Conservation (phyloP, 768 basidiomycete genomes). For the Daedalea quercina region DNA sequence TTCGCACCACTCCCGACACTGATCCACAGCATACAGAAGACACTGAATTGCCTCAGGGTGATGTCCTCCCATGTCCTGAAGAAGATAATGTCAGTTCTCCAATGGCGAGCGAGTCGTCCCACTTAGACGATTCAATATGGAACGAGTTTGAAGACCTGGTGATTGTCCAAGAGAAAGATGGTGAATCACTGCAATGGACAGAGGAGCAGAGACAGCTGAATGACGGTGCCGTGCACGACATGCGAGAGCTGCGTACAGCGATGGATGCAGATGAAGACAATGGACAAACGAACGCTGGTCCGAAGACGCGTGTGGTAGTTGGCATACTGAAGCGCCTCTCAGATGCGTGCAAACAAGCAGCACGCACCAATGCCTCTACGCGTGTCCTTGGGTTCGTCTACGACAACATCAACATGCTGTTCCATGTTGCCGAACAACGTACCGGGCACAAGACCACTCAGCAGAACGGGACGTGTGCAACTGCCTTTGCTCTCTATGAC, state of each 20-base stretch:
- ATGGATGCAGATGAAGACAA: background rate
- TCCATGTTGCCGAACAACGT: conserved; percentile 25
- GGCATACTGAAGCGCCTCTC: conserved; percentile 16
- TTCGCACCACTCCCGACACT: background rate
- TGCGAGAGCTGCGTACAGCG: too few relatives aligned
- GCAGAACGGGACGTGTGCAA: conserved; percentile 33
- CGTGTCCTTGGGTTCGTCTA: conserved; percentile 21
- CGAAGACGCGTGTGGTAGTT: background rate
- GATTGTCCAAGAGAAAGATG: too few relatives aligned
- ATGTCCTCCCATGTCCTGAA: too few relatives aligned
- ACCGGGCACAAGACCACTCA: conserved; percentile 27
- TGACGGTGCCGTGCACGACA: too few relatives aligned
- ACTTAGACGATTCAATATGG: too few relatives aligned
- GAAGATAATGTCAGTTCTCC: too few relatives aligned
- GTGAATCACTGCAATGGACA: too few relatives aligned
- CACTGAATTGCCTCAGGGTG: too few relatives aligned
- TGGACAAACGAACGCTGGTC: background rate
- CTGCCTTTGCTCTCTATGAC: conserved; percentile 22
- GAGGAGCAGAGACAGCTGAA: too few relatives aligned
- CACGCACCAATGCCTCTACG: conserved; percentile 18
- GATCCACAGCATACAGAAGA: background rate
- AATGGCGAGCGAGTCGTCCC: too few relatives aligned
- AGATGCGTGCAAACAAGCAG: conserved; percentile 12
- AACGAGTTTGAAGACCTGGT: too few relatives aligned
- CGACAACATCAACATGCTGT: conserved; percentile 33